phyloP scores from a whole-genome alignment of 2,329 filamentous ascomycete species.

The Neofusicoccum laricinum region DNA sequence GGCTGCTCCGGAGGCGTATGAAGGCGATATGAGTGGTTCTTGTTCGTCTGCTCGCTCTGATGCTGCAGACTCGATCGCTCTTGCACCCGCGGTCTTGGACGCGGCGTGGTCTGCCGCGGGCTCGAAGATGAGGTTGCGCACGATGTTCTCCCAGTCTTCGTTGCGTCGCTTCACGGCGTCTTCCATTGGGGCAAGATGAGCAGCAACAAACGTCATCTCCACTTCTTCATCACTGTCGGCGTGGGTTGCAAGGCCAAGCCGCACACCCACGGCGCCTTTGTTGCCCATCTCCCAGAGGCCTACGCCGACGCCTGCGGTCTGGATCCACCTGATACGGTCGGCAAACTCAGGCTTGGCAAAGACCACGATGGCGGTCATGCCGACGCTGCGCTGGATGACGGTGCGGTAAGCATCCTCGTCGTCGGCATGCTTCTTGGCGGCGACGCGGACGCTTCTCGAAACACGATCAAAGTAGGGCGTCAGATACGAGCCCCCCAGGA shows the following conservation, averaged over 20 bases:
- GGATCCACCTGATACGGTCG: constrained; percentile 60
- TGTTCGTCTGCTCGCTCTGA: constrained; percentile 18
- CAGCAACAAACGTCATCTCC: constrained; percentile 79
- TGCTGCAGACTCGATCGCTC: not conserved
- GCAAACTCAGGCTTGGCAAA: constrained; percentile 66
- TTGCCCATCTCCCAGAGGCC: constrained; percentile 89
- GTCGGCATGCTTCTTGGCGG: constrained; percentile 50
- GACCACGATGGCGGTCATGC: constrained; percentile 86
- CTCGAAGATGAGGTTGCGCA: constrained; percentile 72
- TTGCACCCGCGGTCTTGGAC: not conserved
- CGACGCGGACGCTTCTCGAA: constrained; percentile 67
- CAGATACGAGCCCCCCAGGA: constrained; percentile 80
- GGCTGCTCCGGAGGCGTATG: constrained; percentile 22
- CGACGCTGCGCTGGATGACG: constrained; percentile 69
- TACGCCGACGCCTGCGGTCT: constrained; percentile 79
- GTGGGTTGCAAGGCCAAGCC: constrained; percentile 56
- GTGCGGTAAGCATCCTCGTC: constrained; percentile 60
- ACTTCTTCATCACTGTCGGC: constrained; percentile 41
- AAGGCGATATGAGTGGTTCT: constrained; percentile 28
- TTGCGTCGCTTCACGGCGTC: constrained; percentile 73
- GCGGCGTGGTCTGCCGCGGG: not conserved
- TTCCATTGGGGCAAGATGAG: constrained; percentile 88
- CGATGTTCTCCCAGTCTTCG: constrained; percentile 82
- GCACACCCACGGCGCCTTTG: constrained; percentile 84
- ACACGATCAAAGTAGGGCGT: constrained; percentile 72